Conservation (phyloP, 441 rosid species). For the Erodium moschatum region DNA sequence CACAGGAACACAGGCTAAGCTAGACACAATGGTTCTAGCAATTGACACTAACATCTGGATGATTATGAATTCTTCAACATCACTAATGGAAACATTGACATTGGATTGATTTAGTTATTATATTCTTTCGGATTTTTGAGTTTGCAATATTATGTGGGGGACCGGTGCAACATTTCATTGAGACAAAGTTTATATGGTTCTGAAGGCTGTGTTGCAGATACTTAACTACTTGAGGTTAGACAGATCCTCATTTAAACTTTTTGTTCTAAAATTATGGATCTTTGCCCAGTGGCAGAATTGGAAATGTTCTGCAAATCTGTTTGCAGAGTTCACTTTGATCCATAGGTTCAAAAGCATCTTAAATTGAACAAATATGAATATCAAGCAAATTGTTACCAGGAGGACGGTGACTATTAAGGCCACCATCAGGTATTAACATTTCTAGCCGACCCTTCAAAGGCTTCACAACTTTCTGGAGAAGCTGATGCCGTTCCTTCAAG, state of each 20-base stretch:
- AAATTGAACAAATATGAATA: background rate
- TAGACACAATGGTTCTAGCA: background rate
- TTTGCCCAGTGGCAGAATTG: background rate
- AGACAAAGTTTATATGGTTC: background rate
- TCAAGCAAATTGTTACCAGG: constrained; percentile 39
- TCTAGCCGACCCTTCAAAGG: constrained; percentile 82
- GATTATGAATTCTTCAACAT: background rate
- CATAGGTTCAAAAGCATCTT: constrained; percentile 2
- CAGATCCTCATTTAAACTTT: background rate
- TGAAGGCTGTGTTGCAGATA: background rate
- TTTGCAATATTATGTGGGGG: background rate
- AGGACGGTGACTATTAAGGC: constrained; percentile 51
- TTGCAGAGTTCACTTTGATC: background rate
- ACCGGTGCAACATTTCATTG: background rate
- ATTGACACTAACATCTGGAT: background rate
- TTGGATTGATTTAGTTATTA: background rate
- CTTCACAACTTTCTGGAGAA: constrained; percentile 58
- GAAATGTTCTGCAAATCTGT: background rate
- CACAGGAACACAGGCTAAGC: background rate
- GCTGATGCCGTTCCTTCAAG: constrained; percentile 84
- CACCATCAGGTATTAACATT: constrained; percentile 69
- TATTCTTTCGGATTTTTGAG: background rate
- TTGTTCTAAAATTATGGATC: background rate
- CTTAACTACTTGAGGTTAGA: background rate
- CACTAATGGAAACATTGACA: background rate